Percentiles rank a stretch among this genome's conserved stretches.
Conservation (phyloP, 129 eudicot species). For the Pulicaria dysenterica region DNA sequence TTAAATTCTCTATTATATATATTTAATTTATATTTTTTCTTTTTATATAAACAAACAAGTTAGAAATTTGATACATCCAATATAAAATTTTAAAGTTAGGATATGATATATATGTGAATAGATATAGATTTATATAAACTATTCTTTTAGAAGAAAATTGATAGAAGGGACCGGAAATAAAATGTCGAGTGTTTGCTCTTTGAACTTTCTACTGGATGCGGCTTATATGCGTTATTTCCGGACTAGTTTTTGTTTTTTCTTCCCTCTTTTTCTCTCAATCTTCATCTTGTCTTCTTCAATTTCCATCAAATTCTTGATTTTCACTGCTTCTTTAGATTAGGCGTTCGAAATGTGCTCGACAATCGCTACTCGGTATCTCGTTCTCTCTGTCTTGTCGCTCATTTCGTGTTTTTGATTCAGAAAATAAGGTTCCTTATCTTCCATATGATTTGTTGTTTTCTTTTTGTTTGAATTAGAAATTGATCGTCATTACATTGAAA, state of each 20-base stretch:
- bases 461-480: not conserved
- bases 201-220: conserved; percentile 23
- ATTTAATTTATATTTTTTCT: too few relatives aligned
- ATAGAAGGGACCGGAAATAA: conserved; percentile 22
- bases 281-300: conserved; percentile 22
- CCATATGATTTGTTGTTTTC: not conserved
- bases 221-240: conserved; percentile 38
- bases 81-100: too few relatives aligned
- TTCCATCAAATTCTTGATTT: conserved; percentile 21
- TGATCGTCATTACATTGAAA: not conserved
- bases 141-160: conserved; percentile 19
- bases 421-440: conserved; percentile 11
- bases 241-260: conserved; percentile 27
- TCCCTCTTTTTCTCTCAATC: conserved; percentile 12
- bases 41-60: too few relatives aligned
- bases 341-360: conserved; percentile 26
- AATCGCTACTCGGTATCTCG: conserved; percentile 44
- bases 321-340: conserved; percentile 23
- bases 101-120: too few relatives aligned
- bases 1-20: too few relatives aligned
- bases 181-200: conserved; percentile 18
- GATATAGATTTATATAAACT: too few relatives aligned
- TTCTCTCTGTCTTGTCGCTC: conserved; percentile 25
- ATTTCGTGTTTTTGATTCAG: not conserved
- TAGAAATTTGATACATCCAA: too few relatives aligned